Base-by-base conservation (phyloP, 1,284 basidiomycete species). In the Chalciporus sp. region DNA sequence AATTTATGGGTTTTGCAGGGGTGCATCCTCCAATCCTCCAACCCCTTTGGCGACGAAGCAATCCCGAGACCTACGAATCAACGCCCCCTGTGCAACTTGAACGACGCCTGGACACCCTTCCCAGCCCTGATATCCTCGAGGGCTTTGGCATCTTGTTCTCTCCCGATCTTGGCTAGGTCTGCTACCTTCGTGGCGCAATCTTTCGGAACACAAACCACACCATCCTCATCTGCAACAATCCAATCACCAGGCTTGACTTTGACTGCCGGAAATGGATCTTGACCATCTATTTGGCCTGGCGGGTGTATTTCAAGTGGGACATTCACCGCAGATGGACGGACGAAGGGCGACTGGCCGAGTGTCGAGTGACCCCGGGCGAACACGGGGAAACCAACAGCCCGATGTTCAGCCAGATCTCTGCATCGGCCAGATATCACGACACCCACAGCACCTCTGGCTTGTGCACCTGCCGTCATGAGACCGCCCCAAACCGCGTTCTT, bases 401-500 rank as follows among this genome's bases (percentile, higher is more conserved):
- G 80, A 62, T 93, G 90, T 71, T 96, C 94, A 3, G 77, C 74
- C 11, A 94, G 69, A 70, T 96, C 94, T 58, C 94, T 82, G 72
- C 90, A 92, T 11, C 91, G 81, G 2, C 94, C 94, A 46, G 86
- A 88, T 51, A 96, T 86, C 46, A 96, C 76, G 33, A 92, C 90
- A 7, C 91, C 94, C 16, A 78, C 73, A 5, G 85, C 85, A 20
- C 80, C 81, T 41, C 86, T 82, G 12, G 81, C 76, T 63, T 85
- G 82, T 0, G 94, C 92, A 16, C 92, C 88, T 0, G 90, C 88
- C 1, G 91, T 88, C 91, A 96, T 94, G 31, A 96, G 80, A 3
- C 94, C 94, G 8, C 94, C 94, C 90, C 94, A 95, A 0, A 93
- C 88, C 1, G 93, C 93, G 59, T 89, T 94, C 68, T 89, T 91